Evolutionary conservation across 495 filamentous ascomycete genomes (phyloP), one percentile per base, ranked within the genome.

Genomic region (Penicillium soppii): DNA sequence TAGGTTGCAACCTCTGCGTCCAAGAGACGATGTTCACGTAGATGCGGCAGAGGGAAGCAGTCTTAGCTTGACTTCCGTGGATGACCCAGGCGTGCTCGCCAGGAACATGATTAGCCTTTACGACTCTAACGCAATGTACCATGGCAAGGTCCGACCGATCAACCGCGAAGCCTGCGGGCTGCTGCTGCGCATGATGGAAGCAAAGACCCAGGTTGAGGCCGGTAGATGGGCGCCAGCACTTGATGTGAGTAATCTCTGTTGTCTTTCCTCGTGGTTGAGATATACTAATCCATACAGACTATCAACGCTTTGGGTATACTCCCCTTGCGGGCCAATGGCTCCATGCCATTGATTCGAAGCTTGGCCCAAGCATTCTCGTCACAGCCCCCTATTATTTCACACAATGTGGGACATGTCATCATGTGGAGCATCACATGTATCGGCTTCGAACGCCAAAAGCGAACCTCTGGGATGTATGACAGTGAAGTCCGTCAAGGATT

Each of bases 391-490:
- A 79, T 88, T 8, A 85, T 97, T 25, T 85, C 91, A 2, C 83
- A 88, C 62, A 95, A 91, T 61, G 80, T 97, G 52, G 91, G 90
- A 1, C 88, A 89, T 71, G 74, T 97, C 43, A 80, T 98, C 23
- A 86, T 96, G 71, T 96, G 94, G 92, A 89, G 89, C 26, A 90
- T 97, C 54, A 80, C 84, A 17, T 89, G 87, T 63, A 94, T 92
- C 66, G 82, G 84, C 43, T 76, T 80, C 23, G 84, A 94, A 63
- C 81, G 91, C 27, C 85, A 87, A 51, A 66, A 78, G 19, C 71
- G 96, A 36, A 76, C 73, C 48, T 77, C 70, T 32, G 80, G 82
- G 19, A 75, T 81, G 52, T 97, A 83, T 63, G 87, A 85, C 44
- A 91, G 89, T 61, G 85, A 85, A 47, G 85, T 84, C 53, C 85